Percentiles rank a stretch among this genome's conserved stretches.
phyloP scores from a whole-genome alignment of 208 protist species.

The Crithidia brevicula region DNA sequence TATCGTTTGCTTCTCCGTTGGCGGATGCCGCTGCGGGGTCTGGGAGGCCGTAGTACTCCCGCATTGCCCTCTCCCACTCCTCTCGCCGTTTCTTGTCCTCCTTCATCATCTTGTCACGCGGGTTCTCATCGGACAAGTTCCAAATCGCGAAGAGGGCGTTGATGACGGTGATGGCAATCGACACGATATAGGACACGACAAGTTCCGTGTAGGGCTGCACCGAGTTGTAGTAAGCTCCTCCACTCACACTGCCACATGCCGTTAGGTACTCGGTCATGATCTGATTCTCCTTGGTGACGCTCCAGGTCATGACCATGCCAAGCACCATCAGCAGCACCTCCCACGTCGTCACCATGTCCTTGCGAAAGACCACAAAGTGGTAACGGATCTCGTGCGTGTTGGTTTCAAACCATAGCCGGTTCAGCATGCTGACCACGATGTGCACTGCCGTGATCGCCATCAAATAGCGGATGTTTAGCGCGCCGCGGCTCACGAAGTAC shows the following conservation, averaged over 20 bases:
- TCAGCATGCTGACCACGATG: constrained; percentile 53
- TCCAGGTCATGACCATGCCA: constrained; percentile 50
- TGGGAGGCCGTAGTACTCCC: constrained; percentile 21
- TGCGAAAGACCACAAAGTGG: constrained; percentile 85
- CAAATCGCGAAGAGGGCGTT: constrained; percentile 56
- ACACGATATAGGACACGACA: constrained; percentile 66
- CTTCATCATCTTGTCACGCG: constrained; percentile 51
- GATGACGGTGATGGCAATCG: constrained; percentile 41
- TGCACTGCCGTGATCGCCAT: constrained; percentile 57
- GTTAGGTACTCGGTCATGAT: constrained; percentile 68
- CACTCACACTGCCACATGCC: constrained; percentile 22
- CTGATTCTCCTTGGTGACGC: constrained; percentile 50
- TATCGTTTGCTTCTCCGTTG: background rate
- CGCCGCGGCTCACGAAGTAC: constrained; percentile 74
- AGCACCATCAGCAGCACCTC: constrained; percentile 71
- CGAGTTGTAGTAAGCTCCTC: constrained; percentile 39
- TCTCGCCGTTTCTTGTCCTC: constrained; percentile 37
- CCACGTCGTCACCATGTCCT: constrained; percentile 81
- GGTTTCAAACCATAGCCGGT: constrained; percentile 69
- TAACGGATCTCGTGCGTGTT: constrained; percentile 80
- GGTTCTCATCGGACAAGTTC: constrained; percentile 64
- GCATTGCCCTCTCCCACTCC: constrained; percentile 34
- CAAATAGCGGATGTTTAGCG: constrained; percentile 72
- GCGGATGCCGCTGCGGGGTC: constrained; percentile 2
- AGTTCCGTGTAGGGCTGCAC: constrained; percentile 69